Percentiles rank a stretch among this genome's conserved stretches.
Conservation (phyloP, 176 grass and related monocot genomes). For the Oryza australiensis region DNA sequence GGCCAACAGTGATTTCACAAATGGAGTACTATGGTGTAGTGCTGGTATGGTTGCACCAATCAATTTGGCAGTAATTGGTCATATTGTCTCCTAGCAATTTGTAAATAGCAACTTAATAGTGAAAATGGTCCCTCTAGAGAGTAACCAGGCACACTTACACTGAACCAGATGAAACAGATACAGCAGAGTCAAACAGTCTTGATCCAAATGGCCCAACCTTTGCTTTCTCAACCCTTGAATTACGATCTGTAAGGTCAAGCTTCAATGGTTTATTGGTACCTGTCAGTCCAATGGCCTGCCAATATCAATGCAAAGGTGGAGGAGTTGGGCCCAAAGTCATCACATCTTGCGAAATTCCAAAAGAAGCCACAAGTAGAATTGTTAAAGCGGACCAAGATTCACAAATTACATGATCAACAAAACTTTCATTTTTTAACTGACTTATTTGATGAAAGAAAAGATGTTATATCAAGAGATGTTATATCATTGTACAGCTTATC, state of each 20-base stretch:
- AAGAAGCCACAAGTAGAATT: constrained; percentile 12
- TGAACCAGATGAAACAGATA: constrained; percentile 73
- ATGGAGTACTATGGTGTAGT: not conserved
- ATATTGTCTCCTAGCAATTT: constrained; percentile 24
- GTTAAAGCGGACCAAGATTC: constrained; percentile 17
- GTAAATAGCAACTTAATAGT: constrained; percentile 8
- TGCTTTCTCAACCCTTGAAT: constrained; percentile 72
- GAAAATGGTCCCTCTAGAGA: not conserved
- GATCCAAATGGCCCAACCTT: constrained; percentile 92
- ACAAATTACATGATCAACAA: constrained; percentile 2
- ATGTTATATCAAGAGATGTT: not conserved
- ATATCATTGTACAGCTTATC: not conserved
- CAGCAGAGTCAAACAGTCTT: constrained; percentile 91
- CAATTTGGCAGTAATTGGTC: constrained; percentile 22
- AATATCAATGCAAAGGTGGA: constrained; percentile 62
- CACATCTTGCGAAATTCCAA: constrained; percentile 38
- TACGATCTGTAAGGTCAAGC: constrained; percentile 71
- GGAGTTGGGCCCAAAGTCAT: constrained; percentile 34
- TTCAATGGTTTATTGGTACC: constrained; percentile 78
- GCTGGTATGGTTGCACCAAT: constrained; percentile 19
- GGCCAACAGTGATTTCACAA: not conserved
- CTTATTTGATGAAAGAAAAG: not conserved
- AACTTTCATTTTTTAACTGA: not conserved
- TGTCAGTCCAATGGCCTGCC: constrained; percentile 95
- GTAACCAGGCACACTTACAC: constrained; percentile 55